Percentiles rank a stretch among this genome's conserved stretches.
These are phyloP conservation scores for Striga asiatica DNA, from an alignment of 257 asterid genomes.

Conservation along the genomic window DNA sequence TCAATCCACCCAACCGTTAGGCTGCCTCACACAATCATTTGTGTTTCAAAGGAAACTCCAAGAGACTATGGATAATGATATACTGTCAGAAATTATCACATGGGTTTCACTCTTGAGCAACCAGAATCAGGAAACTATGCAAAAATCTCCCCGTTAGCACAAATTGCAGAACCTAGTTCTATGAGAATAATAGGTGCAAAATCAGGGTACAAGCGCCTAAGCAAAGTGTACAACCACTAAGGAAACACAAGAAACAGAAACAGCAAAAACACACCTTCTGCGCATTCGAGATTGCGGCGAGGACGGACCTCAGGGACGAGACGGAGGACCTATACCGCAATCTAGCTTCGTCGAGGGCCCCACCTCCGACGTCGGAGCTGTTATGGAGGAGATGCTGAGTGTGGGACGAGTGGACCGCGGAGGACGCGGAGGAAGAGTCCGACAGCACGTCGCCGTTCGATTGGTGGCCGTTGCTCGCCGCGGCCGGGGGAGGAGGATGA, in stretches of 20 bases:
- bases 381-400: conserved; percentile 19
- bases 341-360: conserved; percentile 85
- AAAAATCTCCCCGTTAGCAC: background rate
- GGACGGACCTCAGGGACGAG: conserved; percentile 56
- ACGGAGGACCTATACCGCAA: conserved; percentile 63
- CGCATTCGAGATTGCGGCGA: conserved; percentile 46
- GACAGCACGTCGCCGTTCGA: conserved; percentile 48
- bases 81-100: background rate
- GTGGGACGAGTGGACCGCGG: conserved; percentile 37
- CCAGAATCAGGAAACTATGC: no score
- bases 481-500: conserved; percentile 4
- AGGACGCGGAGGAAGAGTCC: conserved; percentile 43
- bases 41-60: background rate
- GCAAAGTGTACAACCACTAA: background rate
- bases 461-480: conserved; percentile 26
- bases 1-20: no score
- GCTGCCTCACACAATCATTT: background rate
- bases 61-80: background rate
- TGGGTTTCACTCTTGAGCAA: background rate
- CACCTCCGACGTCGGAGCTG: conserved; percentile 58
- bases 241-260: background rate
- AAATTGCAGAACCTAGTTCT: background rate
- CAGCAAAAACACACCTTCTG: conserved; percentile 38
- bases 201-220: background rate
- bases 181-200: background rate